A percentile compares a stretch with the other conserved stretches of the same genome.
Evolutionary conservation across 768 basidiomycete genomes (phyloP).

Genomic region (Agrocybe pediades): DNA sequence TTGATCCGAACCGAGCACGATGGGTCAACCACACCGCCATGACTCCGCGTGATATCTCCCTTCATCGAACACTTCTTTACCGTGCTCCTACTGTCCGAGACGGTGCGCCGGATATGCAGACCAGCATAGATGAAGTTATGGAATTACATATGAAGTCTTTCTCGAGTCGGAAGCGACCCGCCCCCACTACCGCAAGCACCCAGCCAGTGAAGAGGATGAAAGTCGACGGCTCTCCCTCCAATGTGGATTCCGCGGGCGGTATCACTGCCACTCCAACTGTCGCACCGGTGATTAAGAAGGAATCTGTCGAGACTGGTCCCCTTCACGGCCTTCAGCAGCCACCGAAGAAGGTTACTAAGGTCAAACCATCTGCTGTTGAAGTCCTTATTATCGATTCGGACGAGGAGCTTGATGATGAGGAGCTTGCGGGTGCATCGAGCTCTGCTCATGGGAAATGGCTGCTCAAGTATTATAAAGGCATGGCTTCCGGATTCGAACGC

Average conservation of each 20-base stretch:
- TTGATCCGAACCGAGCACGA: not conserved
- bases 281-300: too few species aligned
- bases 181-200: not conserved
- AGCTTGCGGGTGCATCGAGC: not conserved
- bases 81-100: slow-evolving; percentile 4
- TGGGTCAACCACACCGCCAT: slow-evolving; percentile 1
- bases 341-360: not conserved
- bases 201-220: too few species aligned
- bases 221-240: too few species aligned
- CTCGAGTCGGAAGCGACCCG: not conserved
- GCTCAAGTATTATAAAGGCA: slow-evolving; percentile 5
- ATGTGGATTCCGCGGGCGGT: too few species aligned
- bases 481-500: slow-evolving; percentile 5
- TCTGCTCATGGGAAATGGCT: slow-evolving; percentile 8
- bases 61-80: slow-evolving; percentile 4
- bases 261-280: too few species aligned
- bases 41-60: not conserved
- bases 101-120: not conserved
- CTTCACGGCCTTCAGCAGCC: not conserved
- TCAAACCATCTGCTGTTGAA: not conserved
- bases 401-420: not conserved
- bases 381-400: not conserved
- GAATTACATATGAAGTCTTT: not conserved
- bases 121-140: not conserved
- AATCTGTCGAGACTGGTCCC: too few species aligned